phyloP scores from a whole-genome alignment of 192 early-diverging fungal genomes.

The Gamsiella multidivaricata region DNA sequence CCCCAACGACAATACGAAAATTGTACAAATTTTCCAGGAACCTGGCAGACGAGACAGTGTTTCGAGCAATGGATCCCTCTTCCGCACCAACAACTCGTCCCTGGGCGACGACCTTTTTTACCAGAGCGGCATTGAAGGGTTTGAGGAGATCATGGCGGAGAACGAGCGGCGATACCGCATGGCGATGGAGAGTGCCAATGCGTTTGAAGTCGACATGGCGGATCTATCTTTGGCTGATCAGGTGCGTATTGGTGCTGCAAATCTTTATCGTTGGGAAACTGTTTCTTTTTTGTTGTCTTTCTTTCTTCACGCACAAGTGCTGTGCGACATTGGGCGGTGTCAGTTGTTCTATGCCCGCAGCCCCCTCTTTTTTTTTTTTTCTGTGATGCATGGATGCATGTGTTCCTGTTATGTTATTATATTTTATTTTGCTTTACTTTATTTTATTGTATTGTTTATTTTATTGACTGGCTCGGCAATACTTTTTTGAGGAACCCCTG shows the following conservation, averaged over 20 bases:
- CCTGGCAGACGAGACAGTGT: slow-evolving; percentile 56
- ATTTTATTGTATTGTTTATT: neutral
- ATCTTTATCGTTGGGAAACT: neutral
- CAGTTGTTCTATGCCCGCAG: slow-evolving; percentile 9
- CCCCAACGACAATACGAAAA: slow-evolving; percentile 61
- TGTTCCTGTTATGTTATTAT: neutral
- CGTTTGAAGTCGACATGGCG: slow-evolving; percentile 59
- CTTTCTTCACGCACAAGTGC: neutral
- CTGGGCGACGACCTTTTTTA: slow-evolving; percentile 50
- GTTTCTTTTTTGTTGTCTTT: slow-evolving; percentile 11
- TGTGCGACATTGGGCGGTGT: slow-evolving; percentile 30
- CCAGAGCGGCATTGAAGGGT: slow-evolving; percentile 50
- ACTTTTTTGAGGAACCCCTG: neutral
- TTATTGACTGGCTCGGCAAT: slow-evolving; percentile 1
- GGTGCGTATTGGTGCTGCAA: slow-evolving; percentile 24
- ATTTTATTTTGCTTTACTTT: too few species aligned
- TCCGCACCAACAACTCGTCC: slow-evolving; percentile 32
- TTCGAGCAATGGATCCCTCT: slow-evolving; percentile 49
- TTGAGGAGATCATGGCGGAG: slow-evolving; percentile 57
- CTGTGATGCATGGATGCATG: neutral
- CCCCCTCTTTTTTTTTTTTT: too few species aligned
- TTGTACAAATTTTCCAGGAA: slow-evolving; percentile 62
- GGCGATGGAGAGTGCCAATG: slow-evolving; percentile 58
- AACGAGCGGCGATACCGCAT: slow-evolving; percentile 56
- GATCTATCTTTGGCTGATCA: slow-evolving; percentile 55